Base-by-base conservation (phyloP, 2,329 filamentous ascomycete genomes). In the Didymella sp. region DNA sequence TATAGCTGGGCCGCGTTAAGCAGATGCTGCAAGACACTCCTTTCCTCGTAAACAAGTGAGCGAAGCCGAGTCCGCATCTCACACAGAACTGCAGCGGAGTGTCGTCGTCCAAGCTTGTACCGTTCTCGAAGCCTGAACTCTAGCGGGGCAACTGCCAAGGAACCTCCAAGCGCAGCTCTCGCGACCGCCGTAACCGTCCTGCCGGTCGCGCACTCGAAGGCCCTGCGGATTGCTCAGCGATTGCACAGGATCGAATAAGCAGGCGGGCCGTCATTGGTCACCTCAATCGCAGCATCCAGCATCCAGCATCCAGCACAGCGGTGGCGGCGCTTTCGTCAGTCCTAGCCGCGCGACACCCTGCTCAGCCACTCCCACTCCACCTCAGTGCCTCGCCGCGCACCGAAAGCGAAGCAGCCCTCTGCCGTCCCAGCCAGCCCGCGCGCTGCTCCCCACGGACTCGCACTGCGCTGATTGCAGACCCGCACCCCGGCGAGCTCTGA, bases 311-410 rank as follows among this genome's bases (percentile, higher is more conserved):
- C n/a, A 56, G 59, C 55, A 31, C 44, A 48, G 60, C 56, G 59
- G 59, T 61, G 54, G 59, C 54, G 52, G 56, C 58, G 56, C 58
- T 13, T 25, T 47, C 33, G 41, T 47, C 53, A 60, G 61, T 58
- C 60, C 59, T 65, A 64, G 59, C 59, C 46, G 54, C 48, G 30
- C 69, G 66, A 40, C 51, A 44, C 51, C 8, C 55, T 63, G 67
- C 72, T 73, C 70, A 69, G 71, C 72, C 72, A 69, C 69, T 65
- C 69, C 64, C 63, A 22, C 37, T 60, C 60, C 56, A 24, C 30
- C 27, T 19, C 52, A n/a, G n/a, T n/a, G n/a, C 48, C 62, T 66
- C 64, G 64, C 61, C 45, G 51, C 56, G 33, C 47, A 44, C 50
- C 55, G 51, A 61, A 62, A 44, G 47, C 55, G 51, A 61, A 62